Percentiles rank a stretch among this genome's conserved stretches.
Conservation (phyloP, 208 protist species). For the Tritrichomonas foetus region DNA sequence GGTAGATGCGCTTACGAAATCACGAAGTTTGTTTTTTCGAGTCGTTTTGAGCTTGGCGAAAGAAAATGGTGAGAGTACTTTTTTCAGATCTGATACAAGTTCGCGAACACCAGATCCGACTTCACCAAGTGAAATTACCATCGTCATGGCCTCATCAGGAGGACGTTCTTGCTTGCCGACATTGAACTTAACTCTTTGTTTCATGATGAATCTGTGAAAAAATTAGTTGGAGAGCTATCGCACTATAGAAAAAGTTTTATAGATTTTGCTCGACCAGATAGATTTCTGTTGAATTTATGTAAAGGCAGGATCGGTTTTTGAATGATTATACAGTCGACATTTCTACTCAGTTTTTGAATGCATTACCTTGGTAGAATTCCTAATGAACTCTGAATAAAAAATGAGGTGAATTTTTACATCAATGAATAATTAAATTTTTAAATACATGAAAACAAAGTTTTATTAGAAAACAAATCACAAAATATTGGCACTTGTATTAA, state of each 20-base stretch:
- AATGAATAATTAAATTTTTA: no score
- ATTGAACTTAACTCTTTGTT: not conserved
- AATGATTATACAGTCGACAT: no score
- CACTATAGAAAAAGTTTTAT: not conserved
- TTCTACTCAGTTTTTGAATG: no score
- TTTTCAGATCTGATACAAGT: conserved; percentile 12
- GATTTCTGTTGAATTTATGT: no score
- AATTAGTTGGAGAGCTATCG: not conserved
- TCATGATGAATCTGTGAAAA: not conserved
- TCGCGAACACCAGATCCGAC: not conserved
- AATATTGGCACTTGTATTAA: no score
- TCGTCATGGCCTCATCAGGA: not conserved
- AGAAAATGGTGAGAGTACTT: not conserved
- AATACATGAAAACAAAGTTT: no score
- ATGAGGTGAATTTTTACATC: no score
- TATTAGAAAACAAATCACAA: no score
- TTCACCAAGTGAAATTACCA: not conserved
- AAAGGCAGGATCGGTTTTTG: no score
- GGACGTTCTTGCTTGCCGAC: not conserved
- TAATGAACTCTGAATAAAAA: no score
- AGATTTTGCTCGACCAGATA: no score
- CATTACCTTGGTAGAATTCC: no score
- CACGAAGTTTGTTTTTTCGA: not conserved
- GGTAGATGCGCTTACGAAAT: not conserved
- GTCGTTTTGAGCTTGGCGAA: not conserved